These are phyloP conservation scores for Rhizopus delemar DNA, from an alignment of 371 early-diverging fungal species.

Conservation along the genomic window DNA sequence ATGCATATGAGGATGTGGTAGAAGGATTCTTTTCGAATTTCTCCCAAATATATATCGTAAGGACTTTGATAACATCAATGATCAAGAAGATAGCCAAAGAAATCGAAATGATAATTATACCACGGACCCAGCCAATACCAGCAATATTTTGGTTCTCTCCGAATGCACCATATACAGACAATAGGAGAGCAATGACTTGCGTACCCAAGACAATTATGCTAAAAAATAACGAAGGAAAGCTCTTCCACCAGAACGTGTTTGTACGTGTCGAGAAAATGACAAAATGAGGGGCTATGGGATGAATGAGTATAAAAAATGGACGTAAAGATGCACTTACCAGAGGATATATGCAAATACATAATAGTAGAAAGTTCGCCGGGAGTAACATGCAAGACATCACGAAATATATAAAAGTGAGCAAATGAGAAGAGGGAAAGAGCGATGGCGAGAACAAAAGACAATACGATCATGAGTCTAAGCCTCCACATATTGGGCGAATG, in stretches of 20 bases:
- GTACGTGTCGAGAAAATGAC: slow-evolving; percentile 94
- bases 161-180: slow-evolving; percentile 77
- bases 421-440: slow-evolving; percentile 76
- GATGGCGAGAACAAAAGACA: slow-evolving; percentile 76
- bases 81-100: slow-evolving; percentile 73
- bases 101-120: slow-evolving; percentile 63
- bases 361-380: slow-evolving; percentile 63
- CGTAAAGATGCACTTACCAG: slow-evolving; percentile 53
- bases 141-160: slow-evolving; percentile 31
- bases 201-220: slow-evolving; percentile 82
- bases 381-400: slow-evolving; percentile 55
- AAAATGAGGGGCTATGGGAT: slow-evolving; percentile 80
- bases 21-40: slow-evolving; percentile 7
- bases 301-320: slow-evolving; percentile 57
- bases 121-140: slow-evolving; percentile 57
- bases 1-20: neutral
- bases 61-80: slow-evolving; percentile 82
- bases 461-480: slow-evolving; percentile 78
- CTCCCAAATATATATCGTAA: slow-evolving; percentile 71
- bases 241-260: slow-evolving; percentile 85
- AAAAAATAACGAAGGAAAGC: slow-evolving; percentile 78
- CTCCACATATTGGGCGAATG: slow-evolving; percentile 85
- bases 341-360: slow-evolving; percentile 92
- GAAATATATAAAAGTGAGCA: slow-evolving; percentile 78
- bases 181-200: slow-evolving; percentile 87